Evolutionary conservation across 139 green algal species (phyloP), one percentile per base, ranked within the genome.

Genomic region (Auxenochlorella pyrenoidosa): DNA sequence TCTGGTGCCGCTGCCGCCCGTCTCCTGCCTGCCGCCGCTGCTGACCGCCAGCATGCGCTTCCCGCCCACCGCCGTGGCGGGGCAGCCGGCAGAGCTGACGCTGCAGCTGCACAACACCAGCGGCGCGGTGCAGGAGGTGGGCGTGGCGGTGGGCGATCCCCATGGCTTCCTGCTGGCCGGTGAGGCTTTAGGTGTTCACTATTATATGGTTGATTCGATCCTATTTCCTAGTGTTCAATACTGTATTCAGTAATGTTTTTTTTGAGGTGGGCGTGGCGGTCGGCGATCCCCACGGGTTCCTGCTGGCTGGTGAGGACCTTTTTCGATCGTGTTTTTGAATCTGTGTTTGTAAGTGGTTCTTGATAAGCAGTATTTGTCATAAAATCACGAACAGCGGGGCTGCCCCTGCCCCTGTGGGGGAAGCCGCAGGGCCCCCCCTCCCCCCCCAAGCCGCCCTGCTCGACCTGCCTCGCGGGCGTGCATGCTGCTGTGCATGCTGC

Each of bases 121-220:
- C 18, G 30, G 26, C 8, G 28, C 43, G 22, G 19, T 26, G 1
- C 60, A 66, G 47, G 81, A 85, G 3, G 87, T 88, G 4, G 60
- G 22, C 1, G 58, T 88, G 18, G 41, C 30, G 21, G 54, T 90
- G 65, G 59, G 71, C 26, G 87, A 90, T 22, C 68, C 82, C 16
- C 87, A 76, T 34, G 87, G 87, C 47, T 88, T 77, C 66, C 43
- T 90, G 71, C 40, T 90, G 18, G 81, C 87, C 13, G 87, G 85
- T 88, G 84, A 43, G 75, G 13, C 6, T 3, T 5, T 1, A 1
- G 2, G 22, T 30, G 2, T 71, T 24, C 13, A 32, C 6, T 24
- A 26, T 1, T 8, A 6, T 3, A 13, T 2, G 63, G 24, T 38
- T 18, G 32, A 43, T 75, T n/a, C n/a, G n/a, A n/a, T n/a, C n/a